A percentile compares a stretch with the other conserved stretches of the same genome.
Evolutionary conservation across 805 yeast genomes (phyloP).

Genomic region (Saccharomyces eubayanus): DNA sequence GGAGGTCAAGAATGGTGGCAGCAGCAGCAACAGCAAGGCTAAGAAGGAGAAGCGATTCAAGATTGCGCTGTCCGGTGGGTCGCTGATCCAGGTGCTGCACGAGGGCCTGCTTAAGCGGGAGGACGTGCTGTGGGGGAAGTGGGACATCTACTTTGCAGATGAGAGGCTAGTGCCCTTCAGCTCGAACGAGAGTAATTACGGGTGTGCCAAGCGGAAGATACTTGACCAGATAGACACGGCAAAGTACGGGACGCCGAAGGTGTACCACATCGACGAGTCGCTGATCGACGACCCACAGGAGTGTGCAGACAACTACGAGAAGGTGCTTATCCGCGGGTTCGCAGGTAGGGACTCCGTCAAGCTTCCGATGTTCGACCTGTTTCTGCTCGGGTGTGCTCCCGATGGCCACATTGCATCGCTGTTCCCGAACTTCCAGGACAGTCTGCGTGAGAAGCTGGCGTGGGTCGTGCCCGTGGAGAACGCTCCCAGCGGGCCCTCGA

Average conservation of each 20-base stretch:
- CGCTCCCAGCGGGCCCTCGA: slow-evolving; percentile 78
- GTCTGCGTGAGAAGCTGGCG: slow-evolving; percentile 75
- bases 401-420: slow-evolving; percentile 93
- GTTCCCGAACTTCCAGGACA: slow-evolving; percentile 75
- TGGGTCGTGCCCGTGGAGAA: slow-evolving; percentile 89
- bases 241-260: slow-evolving; percentile 43
- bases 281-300: slow-evolving; percentile 73
- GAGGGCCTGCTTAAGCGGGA: slow-evolving; percentile 68
- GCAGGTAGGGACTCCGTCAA: slow-evolving; percentile 93
- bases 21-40: slow-evolving; percentile 19
- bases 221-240: slow-evolving; percentile 42
- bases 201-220: slow-evolving; percentile 66
- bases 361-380: slow-evolving; percentile 80
- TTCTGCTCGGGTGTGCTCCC: slow-evolving; percentile 89
- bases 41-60: slow-evolving; percentile 62
- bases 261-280: slow-evolving; percentile 70
- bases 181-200: slow-evolving; percentile 71
- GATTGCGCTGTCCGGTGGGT: slow-evolving; percentile 87
- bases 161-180: slow-evolving; percentile 83
- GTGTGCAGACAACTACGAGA: slow-evolving; percentile 85
- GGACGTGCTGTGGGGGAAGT: slow-evolving; percentile 72
- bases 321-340: slow-evolving; percentile 69
- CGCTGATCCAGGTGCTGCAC: slow-evolving; percentile 67
- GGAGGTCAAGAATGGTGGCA: background rate
- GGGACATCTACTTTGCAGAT: slow-evolving; percentile 92